Evolutionary conservation across 345 rosid genomes (phyloP), one percentile per base, ranked within the genome.

Genomic region (Trapa incisa): DNA sequence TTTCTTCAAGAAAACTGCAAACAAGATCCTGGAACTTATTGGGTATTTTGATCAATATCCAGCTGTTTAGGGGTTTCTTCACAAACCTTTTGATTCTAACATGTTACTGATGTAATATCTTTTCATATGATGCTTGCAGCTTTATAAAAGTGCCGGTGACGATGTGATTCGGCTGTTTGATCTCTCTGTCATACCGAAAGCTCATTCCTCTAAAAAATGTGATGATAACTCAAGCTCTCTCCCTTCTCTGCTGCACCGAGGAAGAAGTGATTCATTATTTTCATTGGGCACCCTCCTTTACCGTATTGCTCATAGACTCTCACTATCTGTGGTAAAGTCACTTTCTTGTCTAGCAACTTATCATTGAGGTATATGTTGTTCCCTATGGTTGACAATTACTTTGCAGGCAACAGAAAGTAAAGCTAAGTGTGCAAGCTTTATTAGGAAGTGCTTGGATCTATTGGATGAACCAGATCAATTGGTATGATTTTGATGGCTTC

Each of bases 21-120:
- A 81, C 88, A 87, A 70, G 98, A 93, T 81, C 98, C 97, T 77
- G 97, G 97, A 64, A 89, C 97, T 72, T 93, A 90, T 47, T 93
- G 98, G 98, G 97, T 93, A 86, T 7, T 17, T 70, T 69, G 16
- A 35, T 64, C 47, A 13, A 15, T 64, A n/a, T 15, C 10, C 10
- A 37, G 66, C 47, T 12, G 15, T 64, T 62, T 2, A 45, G 22
- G 37, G 17, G 29, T 14, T 4, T 6, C 45, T 15, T 39, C 47
- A 64, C 33, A 14, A 17, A 63, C 7, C 60, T 7, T 54, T 54
- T 54, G 60, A n/a, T 54, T 17, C 58, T 54, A n/a, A 54, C 58
- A 6, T 54, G 11, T 54, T 1, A 50, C 56, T 17, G 7, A 15
- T 22, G 35, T 54, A n/a, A 10, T 1, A 54, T 54, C 60, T 54